These are phyloP conservation scores for Botrytis cinerea DNA, from an alignment of 2,329 filamentous ascomycete species.

Conservation along the genomic window DNA sequence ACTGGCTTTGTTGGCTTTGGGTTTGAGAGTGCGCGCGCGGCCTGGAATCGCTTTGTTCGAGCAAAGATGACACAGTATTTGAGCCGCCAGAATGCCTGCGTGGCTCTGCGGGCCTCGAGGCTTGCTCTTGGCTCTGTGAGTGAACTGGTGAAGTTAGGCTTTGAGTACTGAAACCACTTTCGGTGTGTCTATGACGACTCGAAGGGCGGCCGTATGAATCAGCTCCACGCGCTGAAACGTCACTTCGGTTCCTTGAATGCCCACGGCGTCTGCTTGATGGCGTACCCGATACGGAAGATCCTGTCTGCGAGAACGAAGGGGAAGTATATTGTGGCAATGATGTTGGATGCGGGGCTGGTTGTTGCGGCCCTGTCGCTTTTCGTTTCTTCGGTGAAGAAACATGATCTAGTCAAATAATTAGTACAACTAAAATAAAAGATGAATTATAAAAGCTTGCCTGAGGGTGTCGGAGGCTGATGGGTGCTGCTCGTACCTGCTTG, in stretches of 20 bases:
- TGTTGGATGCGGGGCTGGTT: conserved; percentile 49
- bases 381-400: conserved; percentile 83
- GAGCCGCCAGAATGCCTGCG: conserved; percentile 36
- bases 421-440: conserved; percentile 44
- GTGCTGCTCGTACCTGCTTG: conserved; percentile 57
- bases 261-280: conserved; percentile 56
- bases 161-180: conserved; percentile 36
- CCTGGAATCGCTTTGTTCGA: conserved; percentile 38
- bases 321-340: conserved; percentile 52
- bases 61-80: conserved; percentile 39
- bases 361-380: conserved; percentile 65
- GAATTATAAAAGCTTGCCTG: conserved; percentile 60
- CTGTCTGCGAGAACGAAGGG: conserved; percentile 57
- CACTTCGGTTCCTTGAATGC: conserved; percentile 66
- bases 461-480: conserved; percentile 71
- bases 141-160: conserved; percentile 33
- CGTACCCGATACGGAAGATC: conserved; percentile 54
- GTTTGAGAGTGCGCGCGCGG: conserved; percentile 30
- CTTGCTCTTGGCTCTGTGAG: conserved; percentile 26
- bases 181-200: conserved; percentile 44
- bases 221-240: conserved; percentile 48
- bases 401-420: conserved; percentile 52
- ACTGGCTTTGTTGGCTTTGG: conserved; percentile 33
- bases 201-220: conserved; percentile 44
- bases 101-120: conserved; percentile 28